A percentile compares a stretch with the other conserved stretches of the same genome.
phyloP scores from a whole-genome alignment of 768 basidiomycete genomes.

The Hericium erinaceus region DNA sequence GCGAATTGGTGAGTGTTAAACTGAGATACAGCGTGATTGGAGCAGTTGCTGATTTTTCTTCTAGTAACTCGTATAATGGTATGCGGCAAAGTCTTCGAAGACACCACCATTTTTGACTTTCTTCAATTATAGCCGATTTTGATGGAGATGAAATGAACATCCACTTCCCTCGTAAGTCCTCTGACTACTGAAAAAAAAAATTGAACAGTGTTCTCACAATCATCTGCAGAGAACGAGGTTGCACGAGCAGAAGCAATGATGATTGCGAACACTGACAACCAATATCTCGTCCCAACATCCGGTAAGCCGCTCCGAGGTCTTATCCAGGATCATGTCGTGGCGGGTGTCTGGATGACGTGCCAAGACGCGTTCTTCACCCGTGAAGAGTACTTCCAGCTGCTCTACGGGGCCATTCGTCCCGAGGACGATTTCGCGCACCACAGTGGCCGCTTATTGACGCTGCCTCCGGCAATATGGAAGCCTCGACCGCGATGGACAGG shows the following conservation, averaged over 20 bases:
- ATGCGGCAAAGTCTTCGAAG: slow-evolving; percentile 11
- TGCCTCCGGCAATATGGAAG: slow-evolving; percentile 90
- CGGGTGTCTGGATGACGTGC: slow-evolving; percentile 98
- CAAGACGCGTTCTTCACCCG: slow-evolving; percentile 92
- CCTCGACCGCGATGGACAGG: slow-evolving; percentile 93
- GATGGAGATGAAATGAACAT: slow-evolving; percentile 99
- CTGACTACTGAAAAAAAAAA: neutral
- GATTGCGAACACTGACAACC: slow-evolving; percentile 96
- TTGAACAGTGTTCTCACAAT: slow-evolving; percentile 1
- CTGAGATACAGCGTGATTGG: neutral
- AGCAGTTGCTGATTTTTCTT: slow-evolving; percentile 10
- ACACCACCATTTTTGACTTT: slow-evolving; percentile 9
- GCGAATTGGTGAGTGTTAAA: slow-evolving; percentile 77
- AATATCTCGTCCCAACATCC: slow-evolving; percentile 98
- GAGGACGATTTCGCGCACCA: slow-evolving; percentile 60
- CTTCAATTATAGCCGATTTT: slow-evolving; percentile 58
- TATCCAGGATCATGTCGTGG: slow-evolving; percentile 98
- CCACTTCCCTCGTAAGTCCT: slow-evolving; percentile 86
- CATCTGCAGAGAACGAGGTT: slow-evolving; percentile 72
- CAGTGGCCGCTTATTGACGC: slow-evolving; percentile 58
- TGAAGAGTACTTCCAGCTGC: slow-evolving; percentile 91
- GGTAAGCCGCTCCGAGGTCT: slow-evolving; percentile 95
- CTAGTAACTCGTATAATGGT: slow-evolving; percentile 96
- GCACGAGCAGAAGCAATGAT: slow-evolving; percentile 90
- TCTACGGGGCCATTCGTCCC: slow-evolving; percentile 89